phyloP scores from a whole-genome alignment of 805 yeast species.

The Lachancea lanzarotensis region DNA sequence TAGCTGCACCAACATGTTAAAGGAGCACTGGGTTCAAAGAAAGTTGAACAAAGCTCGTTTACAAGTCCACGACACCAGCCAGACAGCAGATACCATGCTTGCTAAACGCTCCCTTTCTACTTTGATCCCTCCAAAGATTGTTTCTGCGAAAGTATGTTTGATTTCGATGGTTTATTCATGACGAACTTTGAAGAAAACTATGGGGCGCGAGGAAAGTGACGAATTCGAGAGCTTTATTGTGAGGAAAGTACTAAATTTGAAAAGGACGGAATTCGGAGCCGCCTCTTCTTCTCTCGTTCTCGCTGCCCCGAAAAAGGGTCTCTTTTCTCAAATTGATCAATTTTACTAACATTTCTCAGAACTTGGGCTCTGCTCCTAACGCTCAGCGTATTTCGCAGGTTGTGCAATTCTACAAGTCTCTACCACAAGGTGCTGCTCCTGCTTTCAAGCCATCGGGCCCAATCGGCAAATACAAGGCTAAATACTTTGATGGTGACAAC shows the following conservation, averaged over 20 bases:
- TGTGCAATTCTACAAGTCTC: slow-evolving; percentile 89
- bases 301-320: too few species aligned
- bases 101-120: slow-evolving; percentile 91
- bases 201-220: not conserved
- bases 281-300: not conserved
- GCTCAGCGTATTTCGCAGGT: slow-evolving; percentile 96
- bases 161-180: not conserved
- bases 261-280: too few species aligned
- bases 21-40: not conserved
- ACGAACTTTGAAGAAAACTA: not conserved
- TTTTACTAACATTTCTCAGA: slow-evolving; percentile 38
- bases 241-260: too few species aligned
- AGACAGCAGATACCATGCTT: slow-evolving; percentile 40
- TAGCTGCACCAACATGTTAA: not conserved
- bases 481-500: slow-evolving; percentile 76
- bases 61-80: not conserved
- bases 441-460: slow-evolving; percentile 62
- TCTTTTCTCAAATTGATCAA: too few species aligned
- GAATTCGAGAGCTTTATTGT: too few species aligned
- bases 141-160: slow-evolving; percentile 77
- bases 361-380: slow-evolving; percentile 91
- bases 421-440: slow-evolving; percentile 91
- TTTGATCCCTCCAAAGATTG: slow-evolving; percentile 97
- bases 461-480: slow-evolving; percentile 74
- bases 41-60: not conserved